Percentiles rank a stretch among this genome's conserved stretches.
Evolutionary conservation across 2,329 filamentous ascomycete species (phyloP).

Genomic region (Fusarium lateritium): DNA sequence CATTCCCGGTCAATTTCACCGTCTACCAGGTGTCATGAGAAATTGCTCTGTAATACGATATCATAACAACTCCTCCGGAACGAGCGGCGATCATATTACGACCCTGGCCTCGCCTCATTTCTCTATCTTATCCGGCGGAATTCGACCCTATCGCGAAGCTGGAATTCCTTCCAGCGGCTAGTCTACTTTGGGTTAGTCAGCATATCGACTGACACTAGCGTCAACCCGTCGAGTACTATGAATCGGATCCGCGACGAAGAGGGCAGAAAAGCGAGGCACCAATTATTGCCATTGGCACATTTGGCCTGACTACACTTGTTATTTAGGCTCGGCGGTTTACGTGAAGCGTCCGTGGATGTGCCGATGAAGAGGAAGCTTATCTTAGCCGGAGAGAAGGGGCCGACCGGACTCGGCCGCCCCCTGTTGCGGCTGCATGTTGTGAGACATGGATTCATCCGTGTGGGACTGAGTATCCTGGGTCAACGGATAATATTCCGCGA

Average conservation of each 20-base stretch:
- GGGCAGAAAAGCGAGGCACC: conserved; percentile 10
- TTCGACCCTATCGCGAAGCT: conserved; percentile 33
- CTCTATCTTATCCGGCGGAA: conserved; percentile 16
- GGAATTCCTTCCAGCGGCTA: conserved; percentile 31
- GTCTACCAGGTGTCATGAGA: conserved; percentile 54
- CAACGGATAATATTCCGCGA: conserved; percentile 2
- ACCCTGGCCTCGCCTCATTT: conserved; percentile 36
- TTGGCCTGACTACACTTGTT: conserved; percentile 13
- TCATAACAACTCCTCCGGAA: conserved; percentile 11
- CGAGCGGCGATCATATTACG: conserved; percentile 19
- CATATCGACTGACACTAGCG: conserved; percentile 38
- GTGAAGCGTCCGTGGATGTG: conserved; percentile 3
- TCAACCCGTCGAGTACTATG: conserved; percentile 16
- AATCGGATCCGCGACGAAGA: conserved; percentile 32
- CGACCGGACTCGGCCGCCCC: conserved; percentile 9
- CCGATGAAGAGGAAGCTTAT: not conserved
- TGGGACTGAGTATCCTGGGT: not conserved
- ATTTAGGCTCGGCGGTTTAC: conserved; percentile 9
- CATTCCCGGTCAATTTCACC: conserved; percentile 53
- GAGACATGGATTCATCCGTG: conserved; percentile 14
- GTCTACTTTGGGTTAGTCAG: conserved; percentile 35
- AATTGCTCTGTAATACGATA: conserved; percentile 10
- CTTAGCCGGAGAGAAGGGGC: conserved; percentile 1
- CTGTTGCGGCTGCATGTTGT: conserved; percentile 9
- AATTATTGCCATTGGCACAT: conserved; percentile 1